Conservation (phyloP, 2,329 filamentous ascomycete species). For the Verticillium dahliae region DNA sequence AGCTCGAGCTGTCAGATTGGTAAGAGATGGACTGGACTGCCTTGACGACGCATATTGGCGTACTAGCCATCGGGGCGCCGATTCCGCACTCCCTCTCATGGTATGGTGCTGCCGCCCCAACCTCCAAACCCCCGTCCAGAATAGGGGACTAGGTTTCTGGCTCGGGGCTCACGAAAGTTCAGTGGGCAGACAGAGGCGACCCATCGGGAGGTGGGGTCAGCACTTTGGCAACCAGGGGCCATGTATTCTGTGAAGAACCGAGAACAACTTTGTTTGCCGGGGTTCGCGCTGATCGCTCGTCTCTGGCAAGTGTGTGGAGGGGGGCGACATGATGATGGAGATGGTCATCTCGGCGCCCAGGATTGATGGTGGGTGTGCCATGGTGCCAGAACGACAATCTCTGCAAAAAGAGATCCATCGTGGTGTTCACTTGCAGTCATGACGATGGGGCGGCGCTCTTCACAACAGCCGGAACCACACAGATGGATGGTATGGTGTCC, state of each 20-base stretch:
- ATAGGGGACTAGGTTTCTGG: not conserved
- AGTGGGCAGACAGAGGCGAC: not conserved
- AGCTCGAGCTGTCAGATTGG: not conserved
- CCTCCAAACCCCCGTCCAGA: too few species aligned
- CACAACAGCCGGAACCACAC: not conserved
- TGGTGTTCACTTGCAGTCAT: not conserved
- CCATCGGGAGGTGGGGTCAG: not conserved
- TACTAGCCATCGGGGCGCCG: not conserved
- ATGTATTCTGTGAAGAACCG: not conserved
- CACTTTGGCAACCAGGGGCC: not conserved
- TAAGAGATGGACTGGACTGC: not conserved
- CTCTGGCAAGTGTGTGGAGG: not conserved
- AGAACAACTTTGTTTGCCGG: not conserved
- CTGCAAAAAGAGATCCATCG: not conserved
- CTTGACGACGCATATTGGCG: not conserved
- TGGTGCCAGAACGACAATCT: not conserved
- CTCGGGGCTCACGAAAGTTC: not conserved
- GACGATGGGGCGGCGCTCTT: not conserved
- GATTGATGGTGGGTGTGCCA: not conserved
- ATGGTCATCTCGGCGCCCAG: not conserved
- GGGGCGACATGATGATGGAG: not conserved
- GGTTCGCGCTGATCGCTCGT: not conserved
- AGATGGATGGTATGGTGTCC: not conserved
- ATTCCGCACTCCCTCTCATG: not conserved
- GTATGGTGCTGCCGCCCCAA: not conserved